phyloP scores from a whole-genome alignment of 1,284 basidiomycete species.

The Erythrobasidium hasegawianum region DNA sequence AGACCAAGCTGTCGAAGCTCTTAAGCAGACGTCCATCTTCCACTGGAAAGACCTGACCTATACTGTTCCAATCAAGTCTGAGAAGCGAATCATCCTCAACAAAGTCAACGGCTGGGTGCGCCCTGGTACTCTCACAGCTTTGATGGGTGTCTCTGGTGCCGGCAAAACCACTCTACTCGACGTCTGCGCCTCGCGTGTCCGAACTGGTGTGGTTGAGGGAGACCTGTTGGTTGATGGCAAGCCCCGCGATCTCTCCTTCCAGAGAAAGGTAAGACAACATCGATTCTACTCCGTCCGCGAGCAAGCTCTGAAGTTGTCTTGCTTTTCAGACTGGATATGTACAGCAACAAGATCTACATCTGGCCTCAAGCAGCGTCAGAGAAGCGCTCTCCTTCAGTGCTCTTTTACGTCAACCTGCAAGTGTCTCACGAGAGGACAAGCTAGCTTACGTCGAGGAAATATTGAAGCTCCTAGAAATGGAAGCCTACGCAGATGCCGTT shows the following conservation, averaged over 20 bases:
- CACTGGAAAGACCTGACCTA: conserved; percentile 52
- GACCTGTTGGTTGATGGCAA: conserved; percentile 74
- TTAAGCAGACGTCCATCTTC: conserved; percentile 52
- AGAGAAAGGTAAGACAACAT: conserved; percentile 53
- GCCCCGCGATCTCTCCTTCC: conserved; percentile 67
- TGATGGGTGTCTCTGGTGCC: conserved; percentile 68
- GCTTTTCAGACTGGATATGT: conserved; percentile 59
- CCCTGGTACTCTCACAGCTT: conserved; percentile 66
- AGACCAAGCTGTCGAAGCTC: conserved; percentile 48
- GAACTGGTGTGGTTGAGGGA: conserved; percentile 71
- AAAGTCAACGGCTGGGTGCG: conserved; percentile 76
- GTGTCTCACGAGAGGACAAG: conserved; percentile 67
- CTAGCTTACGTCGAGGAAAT: conserved; percentile 75
- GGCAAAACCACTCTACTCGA: conserved; percentile 65
- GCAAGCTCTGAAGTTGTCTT: too few relatives aligned
- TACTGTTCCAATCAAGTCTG: conserved; percentile 60
- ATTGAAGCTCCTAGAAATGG: conserved; percentile 72
- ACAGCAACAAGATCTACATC: conserved; percentile 73
- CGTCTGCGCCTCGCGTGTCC: conserved; percentile 64
- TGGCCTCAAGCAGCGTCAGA: conserved; percentile 59
- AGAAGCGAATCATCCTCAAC: conserved; percentile 20
- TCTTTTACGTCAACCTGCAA: conserved; percentile 68
- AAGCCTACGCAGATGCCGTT: conserved; percentile 65
- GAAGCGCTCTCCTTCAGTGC: conserved; percentile 82
- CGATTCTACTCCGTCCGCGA: too few relatives aligned